These are phyloP conservation scores for Chrysanthemum seticuspe DNA, from an alignment of 129 eudicot genomes.

Conservation along the genomic window DNA sequence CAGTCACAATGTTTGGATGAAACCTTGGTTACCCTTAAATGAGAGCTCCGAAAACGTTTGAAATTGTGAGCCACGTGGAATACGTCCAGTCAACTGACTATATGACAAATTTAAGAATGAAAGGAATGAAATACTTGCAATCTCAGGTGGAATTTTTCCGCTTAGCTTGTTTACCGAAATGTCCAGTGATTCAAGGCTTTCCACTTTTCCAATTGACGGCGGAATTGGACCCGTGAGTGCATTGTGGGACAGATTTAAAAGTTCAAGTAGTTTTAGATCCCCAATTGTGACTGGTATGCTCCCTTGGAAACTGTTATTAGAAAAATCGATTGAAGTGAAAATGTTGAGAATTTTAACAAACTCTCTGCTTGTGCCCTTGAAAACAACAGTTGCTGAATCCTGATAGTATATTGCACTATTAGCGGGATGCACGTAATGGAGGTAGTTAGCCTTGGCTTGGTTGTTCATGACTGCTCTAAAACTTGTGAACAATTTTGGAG, in stretches of 20 bases:
- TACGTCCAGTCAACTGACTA: neutral
- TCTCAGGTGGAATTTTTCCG: neutral
- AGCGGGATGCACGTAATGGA: neutral
- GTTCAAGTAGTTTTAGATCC: conserved; percentile 18
- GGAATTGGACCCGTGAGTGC: conserved; percentile 28
- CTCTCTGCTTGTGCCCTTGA: conserved; percentile 22
- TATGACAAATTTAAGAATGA: neutral
- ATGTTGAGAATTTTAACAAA: conserved; percentile 30
- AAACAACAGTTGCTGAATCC: conserved; percentile 15
- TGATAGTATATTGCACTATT: conserved; percentile 26
- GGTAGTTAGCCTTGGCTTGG: neutral
- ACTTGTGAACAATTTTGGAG: conserved; percentile 16
- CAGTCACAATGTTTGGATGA: too few species aligned
- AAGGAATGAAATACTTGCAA: neutral
- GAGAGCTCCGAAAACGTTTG: neutral
- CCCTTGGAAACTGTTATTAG: conserved; percentile 40
- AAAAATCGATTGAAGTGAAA: conserved; percentile 39
- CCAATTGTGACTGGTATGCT: conserved; percentile 31
- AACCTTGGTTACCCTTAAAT: neutral
- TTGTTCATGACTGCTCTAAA: conserved; percentile 22
- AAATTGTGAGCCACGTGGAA: neutral
- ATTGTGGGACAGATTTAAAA: conserved; percentile 39
- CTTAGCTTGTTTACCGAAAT: neutral
- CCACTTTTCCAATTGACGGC: conserved; percentile 8
- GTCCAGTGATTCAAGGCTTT: too few species aligned